Conservation (phyloP, 225 moss, liverwort and hornwort species). For the Marchantia polymorpha region DNA sequence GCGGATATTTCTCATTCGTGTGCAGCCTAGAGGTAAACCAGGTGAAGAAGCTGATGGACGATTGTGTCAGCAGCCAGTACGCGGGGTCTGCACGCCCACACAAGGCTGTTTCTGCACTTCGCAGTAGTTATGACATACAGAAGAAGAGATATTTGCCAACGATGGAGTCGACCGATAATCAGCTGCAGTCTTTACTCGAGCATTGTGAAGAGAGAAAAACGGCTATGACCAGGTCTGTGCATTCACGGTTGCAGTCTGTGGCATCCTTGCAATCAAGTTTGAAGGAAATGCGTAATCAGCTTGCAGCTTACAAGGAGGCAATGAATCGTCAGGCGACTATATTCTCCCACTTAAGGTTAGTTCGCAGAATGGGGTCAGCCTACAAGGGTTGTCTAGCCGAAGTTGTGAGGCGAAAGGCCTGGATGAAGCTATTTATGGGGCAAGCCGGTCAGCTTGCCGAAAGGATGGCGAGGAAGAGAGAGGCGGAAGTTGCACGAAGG, state of each 20-base stretch:
- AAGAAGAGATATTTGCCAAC: conserved; percentile 75
- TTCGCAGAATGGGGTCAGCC: conserved; percentile 84
- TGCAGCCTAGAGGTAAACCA: conserved; percentile 97
- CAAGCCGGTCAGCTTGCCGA: conserved; percentile 98
- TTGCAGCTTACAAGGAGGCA: conserved; percentile 89
- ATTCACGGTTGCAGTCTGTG: conserved; percentile 79
- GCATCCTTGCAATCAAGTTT: conserved; percentile 89
- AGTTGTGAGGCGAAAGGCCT: conserved; percentile 78
- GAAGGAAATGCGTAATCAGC: conserved; percentile 87
- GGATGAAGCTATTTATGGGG: conserved; percentile 96
- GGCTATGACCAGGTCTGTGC: conserved; percentile 81
- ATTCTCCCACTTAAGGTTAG: conserved; percentile 71
- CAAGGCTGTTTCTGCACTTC: conserved; percentile 92
- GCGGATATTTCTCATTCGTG: conserved; percentile 7
- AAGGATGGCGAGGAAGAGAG: conserved; percentile 93
- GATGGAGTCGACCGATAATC: conserved; percentile 68
- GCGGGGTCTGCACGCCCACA: conserved; percentile 85
- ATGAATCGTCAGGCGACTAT: conserved; percentile 74
- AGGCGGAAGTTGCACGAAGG: conserved; percentile 76
- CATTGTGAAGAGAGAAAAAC: conserved; percentile 91
- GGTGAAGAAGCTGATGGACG: conserved; percentile 93
- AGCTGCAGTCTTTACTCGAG: conserved; percentile 73
- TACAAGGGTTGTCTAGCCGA: conserved; percentile 98
- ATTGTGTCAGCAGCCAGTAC: conserved; percentile 75
- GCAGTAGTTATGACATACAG: conserved; percentile 87